phyloP scores from a whole-genome alignment of 2,329 filamentous ascomycete species.

The Taxawa tesnikishii region DNA sequence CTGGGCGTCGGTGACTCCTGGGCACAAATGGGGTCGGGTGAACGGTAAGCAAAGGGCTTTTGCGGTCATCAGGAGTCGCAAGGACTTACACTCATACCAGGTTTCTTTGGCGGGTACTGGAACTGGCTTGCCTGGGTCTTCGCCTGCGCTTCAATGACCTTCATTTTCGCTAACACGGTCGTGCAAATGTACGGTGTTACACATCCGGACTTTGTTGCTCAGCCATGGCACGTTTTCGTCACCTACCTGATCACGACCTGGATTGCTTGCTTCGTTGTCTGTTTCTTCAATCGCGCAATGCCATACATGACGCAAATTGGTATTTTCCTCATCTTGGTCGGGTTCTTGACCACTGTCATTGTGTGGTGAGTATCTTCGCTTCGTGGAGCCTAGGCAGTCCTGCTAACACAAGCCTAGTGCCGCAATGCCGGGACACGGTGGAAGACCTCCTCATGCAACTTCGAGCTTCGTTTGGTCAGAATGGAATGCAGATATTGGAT shows the following conservation, averaged over 20 bases:
- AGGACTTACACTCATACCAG: no score
- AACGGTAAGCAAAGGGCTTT: no score
- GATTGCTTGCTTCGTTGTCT: constrained; percentile 31
- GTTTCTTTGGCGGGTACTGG: constrained; percentile 24
- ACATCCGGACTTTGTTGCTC: constrained; percentile 29
- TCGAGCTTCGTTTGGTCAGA: constrained; percentile 28
- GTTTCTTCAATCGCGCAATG: constrained; percentile 41
- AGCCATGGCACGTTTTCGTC: constrained; percentile 40
- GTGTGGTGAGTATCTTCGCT: neutral
- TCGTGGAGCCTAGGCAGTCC: neutral
- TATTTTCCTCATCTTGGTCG: constrained; percentile 36
- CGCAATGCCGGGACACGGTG: constrained; percentile 37
- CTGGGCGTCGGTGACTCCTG: constrained; percentile 40
- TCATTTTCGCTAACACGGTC: constrained; percentile 33
- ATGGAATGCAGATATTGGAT: constrained; percentile 28
- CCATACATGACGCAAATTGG: constrained; percentile 38
- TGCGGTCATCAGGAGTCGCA: no score
- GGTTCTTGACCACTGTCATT: constrained; percentile 39
- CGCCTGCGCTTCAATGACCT: constrained; percentile 27
- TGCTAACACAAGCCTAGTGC: constrained; percentile 33
- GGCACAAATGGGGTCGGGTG: constrained; percentile 12
- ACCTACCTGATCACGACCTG: constrained; percentile 34
- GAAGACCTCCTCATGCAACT: constrained; percentile 24
- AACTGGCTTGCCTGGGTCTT: constrained; percentile 41
- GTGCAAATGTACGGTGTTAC: constrained; percentile 37